These are phyloP conservation scores for Spergularia bocconei DNA, from an alignment of 148 eudicot genomes.

Conservation along the genomic window DNA sequence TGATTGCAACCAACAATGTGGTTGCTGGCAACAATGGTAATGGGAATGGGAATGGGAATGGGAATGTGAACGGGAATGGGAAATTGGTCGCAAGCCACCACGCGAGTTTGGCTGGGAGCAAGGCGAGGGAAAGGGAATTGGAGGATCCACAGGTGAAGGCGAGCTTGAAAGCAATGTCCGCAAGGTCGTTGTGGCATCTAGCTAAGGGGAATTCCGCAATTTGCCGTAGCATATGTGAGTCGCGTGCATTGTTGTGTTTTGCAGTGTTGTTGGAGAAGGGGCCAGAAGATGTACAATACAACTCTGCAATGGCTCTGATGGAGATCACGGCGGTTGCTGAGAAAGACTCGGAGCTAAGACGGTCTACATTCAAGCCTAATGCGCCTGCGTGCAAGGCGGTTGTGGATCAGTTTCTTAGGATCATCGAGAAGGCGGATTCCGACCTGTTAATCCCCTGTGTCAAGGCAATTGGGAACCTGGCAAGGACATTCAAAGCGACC, in stretches of 20 bases:
- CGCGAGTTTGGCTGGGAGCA: slow-evolving; percentile 21
- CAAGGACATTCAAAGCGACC: slow-evolving; percentile 80
- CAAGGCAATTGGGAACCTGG: slow-evolving; percentile 73
- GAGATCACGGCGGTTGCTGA: slow-evolving; percentile 95
- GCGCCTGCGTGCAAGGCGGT: slow-evolving; percentile 90
- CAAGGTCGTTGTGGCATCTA: slow-evolving; percentile 74
- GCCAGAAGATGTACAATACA: slow-evolving; percentile 52
- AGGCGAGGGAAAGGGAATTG: slow-evolving; percentile 40
- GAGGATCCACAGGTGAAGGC: slow-evolving; percentile 79
- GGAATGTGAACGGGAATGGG: background rate
- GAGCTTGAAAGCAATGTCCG: slow-evolving; percentile 82
- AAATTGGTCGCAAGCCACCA: slow-evolving; percentile 18
- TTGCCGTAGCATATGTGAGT: slow-evolving; percentile 79
- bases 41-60: background rate
- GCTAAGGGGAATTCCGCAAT: slow-evolving; percentile 67
- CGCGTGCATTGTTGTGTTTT: slow-evolving; percentile 77
- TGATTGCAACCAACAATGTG: background rate
- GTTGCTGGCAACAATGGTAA: too few relatives aligned
- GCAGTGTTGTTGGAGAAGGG: slow-evolving; percentile 84
- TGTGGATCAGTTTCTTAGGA: slow-evolving; percentile 62
- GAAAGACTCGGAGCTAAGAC: slow-evolving; percentile 72
- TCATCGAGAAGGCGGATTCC: slow-evolving; percentile 54
- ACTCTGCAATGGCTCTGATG: slow-evolving; percentile 90
- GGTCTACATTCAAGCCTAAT: slow-evolving; percentile 87
- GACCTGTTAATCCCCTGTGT: slow-evolving; percentile 73